These are phyloP conservation scores for Solanum ahanhuiri DNA, from an alignment of 257 asterid genomes.

Conservation along the genomic window DNA sequence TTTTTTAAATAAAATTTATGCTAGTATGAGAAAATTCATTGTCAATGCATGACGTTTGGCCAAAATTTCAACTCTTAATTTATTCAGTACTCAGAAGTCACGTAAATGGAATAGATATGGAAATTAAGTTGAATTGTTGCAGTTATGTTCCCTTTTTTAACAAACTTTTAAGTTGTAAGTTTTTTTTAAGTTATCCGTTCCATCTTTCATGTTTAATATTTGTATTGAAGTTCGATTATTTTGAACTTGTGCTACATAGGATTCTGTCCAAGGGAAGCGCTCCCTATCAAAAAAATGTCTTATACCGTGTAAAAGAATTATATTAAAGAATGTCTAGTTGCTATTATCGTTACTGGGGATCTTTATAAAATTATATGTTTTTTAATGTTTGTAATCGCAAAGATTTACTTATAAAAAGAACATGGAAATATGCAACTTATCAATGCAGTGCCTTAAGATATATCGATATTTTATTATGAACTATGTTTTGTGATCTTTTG, in stretches of 20 bases:
- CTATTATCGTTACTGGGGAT: not conserved
- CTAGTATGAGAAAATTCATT: not conserved
- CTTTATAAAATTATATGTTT: no score
- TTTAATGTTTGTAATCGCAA: not conserved
- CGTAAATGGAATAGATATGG: not conserved
- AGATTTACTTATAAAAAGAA: no score
- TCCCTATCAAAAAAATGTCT: not conserved
- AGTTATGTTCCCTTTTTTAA: no score
- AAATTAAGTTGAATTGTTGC: not conserved
- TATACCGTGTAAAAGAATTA: no score
- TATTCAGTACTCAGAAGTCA: not conserved
- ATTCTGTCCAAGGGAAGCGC: no score
- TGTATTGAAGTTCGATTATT: no score
- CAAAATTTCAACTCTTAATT: not conserved
- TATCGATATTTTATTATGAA: no score
- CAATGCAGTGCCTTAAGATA: not conserved
- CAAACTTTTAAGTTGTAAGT: no score
- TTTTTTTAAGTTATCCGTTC: no score
- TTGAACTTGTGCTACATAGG: not conserved
- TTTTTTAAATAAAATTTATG: not conserved
- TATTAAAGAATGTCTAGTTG: not conserved
- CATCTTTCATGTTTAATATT: no score
- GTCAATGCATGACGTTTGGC: not conserved
- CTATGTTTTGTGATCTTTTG: not conserved
- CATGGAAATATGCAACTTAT: no score